Evolutionary conservation across 495 filamentous ascomycete genomes (phyloP).

Genomic region (Lentithecium fluviatile): DNA sequence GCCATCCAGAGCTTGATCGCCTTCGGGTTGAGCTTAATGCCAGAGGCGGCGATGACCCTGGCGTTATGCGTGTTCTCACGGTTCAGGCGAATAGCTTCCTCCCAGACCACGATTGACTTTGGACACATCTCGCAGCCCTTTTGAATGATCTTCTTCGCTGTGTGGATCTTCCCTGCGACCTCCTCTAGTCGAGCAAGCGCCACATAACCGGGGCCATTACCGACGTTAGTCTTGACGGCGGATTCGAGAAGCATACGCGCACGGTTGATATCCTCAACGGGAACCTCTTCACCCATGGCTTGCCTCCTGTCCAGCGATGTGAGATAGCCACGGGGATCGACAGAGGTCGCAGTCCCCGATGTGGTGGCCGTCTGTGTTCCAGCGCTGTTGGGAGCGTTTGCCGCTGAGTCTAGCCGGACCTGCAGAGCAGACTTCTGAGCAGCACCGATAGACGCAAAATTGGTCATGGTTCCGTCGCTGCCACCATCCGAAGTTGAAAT

Average conservation of each 20-base stretch:
- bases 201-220: slow-evolving; percentile 95
- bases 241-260: slow-evolving; percentile 91
- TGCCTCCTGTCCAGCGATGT: slow-evolving; percentile 82
- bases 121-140: slow-evolving; percentile 87
- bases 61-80: slow-evolving; percentile 74
- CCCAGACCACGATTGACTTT: slow-evolving; percentile 91
- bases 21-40: slow-evolving; percentile 84
- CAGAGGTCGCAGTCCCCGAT: slow-evolving; percentile 80
- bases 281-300: slow-evolving; percentile 70
- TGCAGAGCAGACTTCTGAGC: slow-evolving; percentile 91
- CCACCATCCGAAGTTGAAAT: slow-evolving; percentile 51
- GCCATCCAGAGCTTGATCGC: slow-evolving; percentile 89
- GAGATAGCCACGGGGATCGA: slow-evolving; percentile 94
- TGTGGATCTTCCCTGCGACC: slow-evolving; percentile 82
- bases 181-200: slow-evolving; percentile 92
- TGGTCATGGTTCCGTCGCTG: slow-evolving; percentile 83
- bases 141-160: slow-evolving; percentile 79
- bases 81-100: slow-evolving; percentile 90
- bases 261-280: slow-evolving; percentile 92
- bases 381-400: slow-evolving; percentile 52
- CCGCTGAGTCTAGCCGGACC: slow-evolving; percentile 86
- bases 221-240: slow-evolving; percentile 92
- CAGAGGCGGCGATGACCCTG: slow-evolving; percentile 92
- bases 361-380: slow-evolving; percentile 56
- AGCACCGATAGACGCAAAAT: slow-evolving; percentile 96